Evolutionary conservation across 1,284 basidiomycete genomes (phyloP).

Genomic region (Cryptococcus wingfieldii): DNA sequence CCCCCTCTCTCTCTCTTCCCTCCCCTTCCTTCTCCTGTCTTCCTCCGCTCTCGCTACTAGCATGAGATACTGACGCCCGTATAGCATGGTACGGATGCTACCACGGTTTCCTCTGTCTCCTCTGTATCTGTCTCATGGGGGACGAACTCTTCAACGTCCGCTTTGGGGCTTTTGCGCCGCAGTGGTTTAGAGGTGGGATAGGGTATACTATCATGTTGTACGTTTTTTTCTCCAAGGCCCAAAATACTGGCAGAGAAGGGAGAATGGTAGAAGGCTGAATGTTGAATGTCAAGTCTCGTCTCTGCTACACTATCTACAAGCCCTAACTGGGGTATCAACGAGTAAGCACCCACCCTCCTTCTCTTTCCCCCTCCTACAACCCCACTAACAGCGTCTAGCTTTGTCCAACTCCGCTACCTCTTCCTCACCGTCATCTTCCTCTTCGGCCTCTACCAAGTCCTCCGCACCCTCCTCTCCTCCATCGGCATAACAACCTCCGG

Average conservation of each 20-base stretch:
- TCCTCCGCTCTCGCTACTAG: too few relatives aligned
- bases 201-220: constrained; percentile 38
- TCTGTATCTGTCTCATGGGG: constrained; percentile 26
- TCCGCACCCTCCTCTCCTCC: constrained; percentile 12
- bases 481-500: constrained; percentile 6
- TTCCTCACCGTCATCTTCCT: constrained; percentile 23
- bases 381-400: background rate
- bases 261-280: background rate
- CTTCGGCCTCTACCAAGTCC: constrained; percentile 29
- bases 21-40: too few relatives aligned
- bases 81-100: constrained; percentile 29
- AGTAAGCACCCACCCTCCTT: constrained; percentile 4
- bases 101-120: constrained; percentile 20
- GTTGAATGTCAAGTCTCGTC: constrained; percentile 13
- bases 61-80: too few relatives aligned
- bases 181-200: constrained; percentile 27
- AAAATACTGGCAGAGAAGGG: too few relatives aligned
- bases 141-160: constrained; percentile 33
- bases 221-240: constrained; percentile 2
- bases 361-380: background rate
- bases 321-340: constrained; percentile 23
- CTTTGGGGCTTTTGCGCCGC: constrained; percentile 31
- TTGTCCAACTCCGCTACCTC: constrained; percentile 22
- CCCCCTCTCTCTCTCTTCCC: background rate
- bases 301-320: constrained; percentile 22